A percentile compares a stretch with the other conserved stretches of the same genome.
Evolutionary conservation across 257 asterid genomes (phyloP).

Genomic region (Petunia secreta): DNA sequence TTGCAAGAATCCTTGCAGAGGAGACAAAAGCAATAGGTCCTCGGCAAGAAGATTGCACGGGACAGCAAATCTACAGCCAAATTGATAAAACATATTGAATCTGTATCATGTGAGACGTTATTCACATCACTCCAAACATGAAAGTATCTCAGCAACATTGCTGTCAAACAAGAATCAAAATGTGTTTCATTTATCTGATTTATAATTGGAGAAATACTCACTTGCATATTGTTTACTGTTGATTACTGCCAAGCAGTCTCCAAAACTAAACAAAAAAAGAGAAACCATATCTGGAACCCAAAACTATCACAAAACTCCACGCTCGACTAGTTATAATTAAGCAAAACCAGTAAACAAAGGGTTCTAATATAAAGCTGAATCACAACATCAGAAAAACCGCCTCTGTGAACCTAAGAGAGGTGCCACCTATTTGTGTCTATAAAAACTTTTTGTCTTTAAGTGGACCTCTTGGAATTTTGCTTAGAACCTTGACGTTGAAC

Average conservation of each 20-base stretch:
- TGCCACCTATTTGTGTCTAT: conserved; percentile 37
- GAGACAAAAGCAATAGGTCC: no score
- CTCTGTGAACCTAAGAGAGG: conserved; percentile 32
- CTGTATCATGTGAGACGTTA: not conserved
- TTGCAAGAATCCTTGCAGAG: not conserved
- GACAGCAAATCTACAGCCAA: not conserved
- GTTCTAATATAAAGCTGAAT: conserved; percentile 37
- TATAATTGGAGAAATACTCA: not conserved
- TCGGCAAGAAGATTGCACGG: not conserved
- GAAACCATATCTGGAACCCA: conserved; percentile 23
- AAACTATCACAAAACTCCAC: conserved; percentile 37
- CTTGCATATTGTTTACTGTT: conserved; percentile 18
- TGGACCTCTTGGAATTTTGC: conserved; percentile 74
- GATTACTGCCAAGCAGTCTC: conserved; percentile 22
- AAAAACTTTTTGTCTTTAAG: conserved; percentile 62
- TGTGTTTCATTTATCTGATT: conserved; percentile 8
- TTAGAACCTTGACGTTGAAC: conserved; percentile 68
- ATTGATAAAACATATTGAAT: not conserved
- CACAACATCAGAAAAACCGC: conserved; percentile 33
- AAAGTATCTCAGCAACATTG: not conserved
- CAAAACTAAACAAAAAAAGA: not conserved
- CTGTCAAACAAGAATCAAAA: not conserved
- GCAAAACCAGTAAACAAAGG: conserved; percentile 41
- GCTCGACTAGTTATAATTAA: conserved; percentile 30
- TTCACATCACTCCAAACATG: not conserved